These are phyloP conservation scores for Fagopyrum homotropicum DNA, from an alignment of 148 eudicot genomes.

Conservation along the genomic window DNA sequence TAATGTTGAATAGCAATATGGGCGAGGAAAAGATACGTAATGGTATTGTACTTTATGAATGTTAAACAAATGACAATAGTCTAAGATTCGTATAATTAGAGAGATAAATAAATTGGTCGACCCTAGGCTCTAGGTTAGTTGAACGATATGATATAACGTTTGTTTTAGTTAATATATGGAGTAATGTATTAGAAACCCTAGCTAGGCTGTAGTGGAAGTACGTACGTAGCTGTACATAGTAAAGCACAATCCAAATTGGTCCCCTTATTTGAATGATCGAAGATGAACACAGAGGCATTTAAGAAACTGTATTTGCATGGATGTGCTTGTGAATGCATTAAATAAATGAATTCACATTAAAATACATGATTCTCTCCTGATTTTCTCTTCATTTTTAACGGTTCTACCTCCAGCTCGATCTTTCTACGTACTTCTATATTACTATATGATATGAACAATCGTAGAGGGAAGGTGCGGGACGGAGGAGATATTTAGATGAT, in stretches of 20 bases:
- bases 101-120: too few species aligned
- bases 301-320: background rate
- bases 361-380: background rate
- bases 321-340: background rate
- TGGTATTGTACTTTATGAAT: too few species aligned
- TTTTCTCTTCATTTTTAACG: slow-evolving; percentile 6
- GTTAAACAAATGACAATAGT: too few species aligned
- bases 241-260: background rate
- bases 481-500: too few species aligned
- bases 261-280: background rate
- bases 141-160: too few species aligned
- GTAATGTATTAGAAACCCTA: background rate
- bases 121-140: too few species aligned
- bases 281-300: background rate
- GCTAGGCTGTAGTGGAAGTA: background rate
- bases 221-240: background rate
- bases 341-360: background rate
- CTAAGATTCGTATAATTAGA: too few species aligned
- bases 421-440: background rate
- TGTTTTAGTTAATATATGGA: too few species aligned
- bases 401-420: background rate
- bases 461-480: too few species aligned
- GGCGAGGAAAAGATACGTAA: too few species aligned
- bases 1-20: too few species aligned
- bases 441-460: background rate